A percentile compares a stretch with the other conserved stretches of the same genome.
Conservation (phyloP, 2,329 filamentous ascomycete species). For the Paraphoma sp. region DNA sequence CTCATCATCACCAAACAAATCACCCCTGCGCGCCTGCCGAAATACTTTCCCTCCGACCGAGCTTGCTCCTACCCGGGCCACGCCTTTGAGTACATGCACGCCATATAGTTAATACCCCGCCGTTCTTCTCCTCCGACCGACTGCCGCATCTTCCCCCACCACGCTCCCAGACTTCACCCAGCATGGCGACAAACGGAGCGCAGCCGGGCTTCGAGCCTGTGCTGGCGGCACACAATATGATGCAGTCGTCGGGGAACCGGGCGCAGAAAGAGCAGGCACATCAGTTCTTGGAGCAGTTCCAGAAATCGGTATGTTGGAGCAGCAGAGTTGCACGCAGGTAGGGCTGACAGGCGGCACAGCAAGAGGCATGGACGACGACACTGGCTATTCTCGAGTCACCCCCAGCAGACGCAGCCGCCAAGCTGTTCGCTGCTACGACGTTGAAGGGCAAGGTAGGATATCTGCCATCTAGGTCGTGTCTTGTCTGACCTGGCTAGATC, state of each 20-base stretch:
- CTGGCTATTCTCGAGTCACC: constrained; percentile 83
- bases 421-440: constrained; percentile 94
- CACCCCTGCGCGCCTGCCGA: constrained; percentile 10
- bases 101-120: constrained; percentile 32
- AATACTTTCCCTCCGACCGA: background rate
- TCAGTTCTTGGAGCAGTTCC: constrained; percentile 89
- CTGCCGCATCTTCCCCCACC: constrained; percentile 29
- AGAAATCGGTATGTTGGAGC: constrained; percentile 83
- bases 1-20: constrained; percentile 27
- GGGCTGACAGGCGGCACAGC: constrained; percentile 58
- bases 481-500: constrained; percentile 67
- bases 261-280: constrained; percentile 88
- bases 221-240: constrained; percentile 85
- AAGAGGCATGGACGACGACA: constrained; percentile 89
- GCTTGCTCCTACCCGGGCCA: constrained; percentile 5
- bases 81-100: constrained; percentile 29
- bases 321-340: constrained; percentile 6
- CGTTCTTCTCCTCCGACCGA: constrained; percentile 5
- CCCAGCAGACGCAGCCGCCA: constrained; percentile 79
- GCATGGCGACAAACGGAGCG: constrained; percentile 72
- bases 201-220: constrained; percentile 82
- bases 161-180: constrained; percentile 30
- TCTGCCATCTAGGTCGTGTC: background rate
- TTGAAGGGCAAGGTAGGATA: constrained; percentile 89
- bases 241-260: constrained; percentile 82